Base-by-base conservation (phyloP, 2,329 filamentous ascomycete species). In the Calycina marina region DNA sequence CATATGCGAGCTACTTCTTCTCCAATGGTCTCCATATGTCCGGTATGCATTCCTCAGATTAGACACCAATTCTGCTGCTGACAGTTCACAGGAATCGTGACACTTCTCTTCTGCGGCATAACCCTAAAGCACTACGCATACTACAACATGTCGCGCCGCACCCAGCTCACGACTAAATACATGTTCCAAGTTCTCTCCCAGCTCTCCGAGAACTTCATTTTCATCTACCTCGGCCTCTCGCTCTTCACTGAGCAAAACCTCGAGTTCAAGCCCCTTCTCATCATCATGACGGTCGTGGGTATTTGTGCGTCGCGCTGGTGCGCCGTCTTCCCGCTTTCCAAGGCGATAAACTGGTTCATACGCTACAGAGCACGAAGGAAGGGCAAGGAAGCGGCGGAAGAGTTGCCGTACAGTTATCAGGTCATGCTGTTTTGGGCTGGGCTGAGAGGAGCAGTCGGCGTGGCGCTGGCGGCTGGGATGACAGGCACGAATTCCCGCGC, bases 401-500 rank as follows among this genome's bases (percentile, higher is more conserved):
- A 96, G 55, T 62, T 98, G 20, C 90, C 90, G 0, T 92, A 85
- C 52, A 84, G 83, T 46, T 93, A 96, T 57, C 90, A 96, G 57
- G 85, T 81, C n/a, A 96, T 98, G 90, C 72, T 98, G n/a, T 98
- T 93, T 60, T 98, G 90, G 90, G 90, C 90, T 11, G 90, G 90
- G 15, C 67, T 98, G 17, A 82, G 90, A 40, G 90, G 90, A 47
- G 90, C 90, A 28, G 90, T 98, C 46, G 90, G 90, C 36, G 90
- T 98, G 20, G 90, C 90, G 2, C 65, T 98, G 28, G 90, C 90
- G 18, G 88, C 88, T 14, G 79, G 92, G 15, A 67, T 98, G 28
- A 77, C 72, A 0, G 90, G 86, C 28, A 72, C 76, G 32, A 90
- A 93, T 50, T 76, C 75, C 1, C 78, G 77, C 36, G 82, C 84